phyloP scores from a whole-genome alignment of 768 basidiomycete species.

The Xerocomellus intermedius region DNA sequence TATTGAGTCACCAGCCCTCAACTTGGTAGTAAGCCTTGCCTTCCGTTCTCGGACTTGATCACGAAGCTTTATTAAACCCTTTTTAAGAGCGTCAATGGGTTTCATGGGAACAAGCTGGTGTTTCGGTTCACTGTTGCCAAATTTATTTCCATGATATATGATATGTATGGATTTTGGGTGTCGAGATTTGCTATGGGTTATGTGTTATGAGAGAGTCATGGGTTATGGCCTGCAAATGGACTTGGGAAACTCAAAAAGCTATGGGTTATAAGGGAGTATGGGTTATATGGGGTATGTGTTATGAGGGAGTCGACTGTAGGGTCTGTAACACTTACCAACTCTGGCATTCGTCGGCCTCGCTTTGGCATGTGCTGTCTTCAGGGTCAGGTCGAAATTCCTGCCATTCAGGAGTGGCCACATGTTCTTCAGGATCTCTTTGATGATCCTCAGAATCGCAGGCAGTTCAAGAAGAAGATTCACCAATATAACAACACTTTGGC shows the following conservation, averaged over 20 bases:
- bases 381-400: slow-evolving; percentile 25
- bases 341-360: neutral
- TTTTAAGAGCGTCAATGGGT: too few relatives aligned
- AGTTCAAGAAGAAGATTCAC: slow-evolving; percentile 35
- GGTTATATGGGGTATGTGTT: neutral
- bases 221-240: neutral
- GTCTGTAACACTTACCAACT: neutral
- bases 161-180: too few relatives aligned
- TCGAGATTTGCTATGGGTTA: neutral
- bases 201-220: neutral
- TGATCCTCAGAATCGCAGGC: slow-evolving; percentile 1
- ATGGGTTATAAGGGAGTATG: neutral
- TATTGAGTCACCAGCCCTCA: too few relatives aligned
- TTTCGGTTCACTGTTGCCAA: too few relatives aligned
- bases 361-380: slow-evolving; percentile 33
- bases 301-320: slow-evolving; percentile 21
- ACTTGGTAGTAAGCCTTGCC: too few relatives aligned
- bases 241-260: neutral
- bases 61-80: too few relatives aligned
- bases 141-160: too few relatives aligned
- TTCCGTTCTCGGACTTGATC: too few relatives aligned
- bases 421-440: slow-evolving; percentile 11
- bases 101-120: too few relatives aligned
- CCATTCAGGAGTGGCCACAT: slow-evolving; percentile 19
- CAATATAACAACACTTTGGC: slow-evolving; percentile 36